phyloP scores from a whole-genome alignment of 306 rosid species.

The Vigna mungo region DNA sequence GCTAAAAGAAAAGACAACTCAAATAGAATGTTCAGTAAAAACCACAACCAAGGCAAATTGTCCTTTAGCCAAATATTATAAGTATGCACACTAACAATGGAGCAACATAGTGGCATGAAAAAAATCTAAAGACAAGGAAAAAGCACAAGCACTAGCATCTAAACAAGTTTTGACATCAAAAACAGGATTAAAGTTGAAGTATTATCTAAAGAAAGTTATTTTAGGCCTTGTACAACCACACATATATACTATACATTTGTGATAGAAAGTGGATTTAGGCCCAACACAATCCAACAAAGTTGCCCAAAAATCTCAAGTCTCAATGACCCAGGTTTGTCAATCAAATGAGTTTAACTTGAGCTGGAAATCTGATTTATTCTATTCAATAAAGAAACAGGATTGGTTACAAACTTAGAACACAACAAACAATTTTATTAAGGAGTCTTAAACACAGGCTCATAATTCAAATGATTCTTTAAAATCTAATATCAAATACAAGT shows the following conservation, averaged over 20 bases:
- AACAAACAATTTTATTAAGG: not conserved
- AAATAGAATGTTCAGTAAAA: not conserved
- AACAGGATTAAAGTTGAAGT: not conserved
- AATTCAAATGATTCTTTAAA: not conserved
- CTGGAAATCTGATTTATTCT: slow-evolving; percentile 13
- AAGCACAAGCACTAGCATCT: not conserved
- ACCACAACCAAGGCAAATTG: not conserved
- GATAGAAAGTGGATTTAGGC: no score
- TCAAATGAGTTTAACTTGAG: not conserved
- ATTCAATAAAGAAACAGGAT: not conserved
- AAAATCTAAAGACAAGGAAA: not conserved
- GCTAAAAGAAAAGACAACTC: not conserved
- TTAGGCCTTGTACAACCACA: no score
- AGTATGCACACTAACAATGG: not conserved
- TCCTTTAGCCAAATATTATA: not conserved
- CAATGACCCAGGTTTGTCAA: not conserved
- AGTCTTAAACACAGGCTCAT: not conserved
- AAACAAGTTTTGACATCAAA: not conserved
- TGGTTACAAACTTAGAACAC: not conserved
- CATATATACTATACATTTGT: no score
- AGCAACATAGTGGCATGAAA: not conserved
- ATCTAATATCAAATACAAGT: not conserved
- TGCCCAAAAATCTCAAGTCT: not conserved
- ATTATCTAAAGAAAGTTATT: no score
- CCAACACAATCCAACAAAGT: not conserved